These are phyloP conservation scores for Ascochyta pisi DNA, from an alignment of 2,329 filamentous ascomycete genomes.

Conservation along the genomic window DNA sequence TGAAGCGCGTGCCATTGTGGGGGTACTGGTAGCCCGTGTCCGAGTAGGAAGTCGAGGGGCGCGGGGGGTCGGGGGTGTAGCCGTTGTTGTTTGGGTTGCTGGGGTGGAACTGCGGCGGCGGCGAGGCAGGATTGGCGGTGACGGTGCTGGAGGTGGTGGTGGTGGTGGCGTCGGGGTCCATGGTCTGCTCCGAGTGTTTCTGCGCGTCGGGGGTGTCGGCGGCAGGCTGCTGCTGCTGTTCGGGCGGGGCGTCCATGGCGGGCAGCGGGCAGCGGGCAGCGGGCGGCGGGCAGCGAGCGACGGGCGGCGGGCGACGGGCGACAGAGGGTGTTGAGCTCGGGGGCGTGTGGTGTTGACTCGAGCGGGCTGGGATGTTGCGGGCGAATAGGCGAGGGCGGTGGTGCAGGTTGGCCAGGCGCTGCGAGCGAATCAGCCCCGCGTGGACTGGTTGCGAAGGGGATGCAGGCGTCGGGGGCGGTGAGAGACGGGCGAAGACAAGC, in stretches of 20 bases:
- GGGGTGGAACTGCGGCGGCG: conserved; percentile 24
- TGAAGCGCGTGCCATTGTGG: conserved; percentile 49
- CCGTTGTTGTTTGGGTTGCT: conserved; percentile 42
- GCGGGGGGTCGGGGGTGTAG: conserved; percentile 53
- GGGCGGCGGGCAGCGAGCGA: no score
- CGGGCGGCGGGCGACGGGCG: no score
- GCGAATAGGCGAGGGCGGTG: conserved; percentile 36
- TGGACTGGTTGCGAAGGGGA: neutral
- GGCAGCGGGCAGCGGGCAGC: neutral
- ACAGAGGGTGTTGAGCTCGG: neutral
- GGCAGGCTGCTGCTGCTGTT: conserved; percentile 16
- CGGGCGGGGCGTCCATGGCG: conserved; percentile 32
- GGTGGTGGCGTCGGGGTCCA: conserved; percentile 56
- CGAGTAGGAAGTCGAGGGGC: conserved; percentile 62
- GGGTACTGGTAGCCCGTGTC: conserved; percentile 56
- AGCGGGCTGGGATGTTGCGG: conserved; percentile 23
- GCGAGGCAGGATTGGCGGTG: conserved; percentile 31
- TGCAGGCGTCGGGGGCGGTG: conserved; percentile 36
- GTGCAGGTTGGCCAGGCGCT: neutral
- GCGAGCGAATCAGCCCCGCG: conserved; percentile 26
- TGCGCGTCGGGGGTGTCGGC: conserved; percentile 32
- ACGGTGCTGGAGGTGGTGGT: conserved; percentile 57
- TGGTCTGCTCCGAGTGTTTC: conserved; percentile 45
- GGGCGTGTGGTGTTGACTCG: conserved; percentile 23
- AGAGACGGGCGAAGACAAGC: conserved; percentile 1